Evolutionary conservation across 1,284 basidiomycete species (phyloP).

Genomic region (Malassezia yamatoensis): DNA sequence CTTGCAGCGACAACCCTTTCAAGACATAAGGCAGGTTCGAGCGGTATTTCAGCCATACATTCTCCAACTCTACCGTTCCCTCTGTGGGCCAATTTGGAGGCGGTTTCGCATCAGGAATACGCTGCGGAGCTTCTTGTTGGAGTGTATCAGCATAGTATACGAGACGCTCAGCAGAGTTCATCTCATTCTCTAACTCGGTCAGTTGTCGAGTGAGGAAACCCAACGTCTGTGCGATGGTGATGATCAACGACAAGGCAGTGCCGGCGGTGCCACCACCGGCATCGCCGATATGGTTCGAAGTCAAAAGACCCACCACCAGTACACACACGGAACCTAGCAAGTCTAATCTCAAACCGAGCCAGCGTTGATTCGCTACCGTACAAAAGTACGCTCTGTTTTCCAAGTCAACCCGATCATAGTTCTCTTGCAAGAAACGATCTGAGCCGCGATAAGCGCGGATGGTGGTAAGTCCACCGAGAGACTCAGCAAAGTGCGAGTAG

Average conservation of each 20-base stretch:
- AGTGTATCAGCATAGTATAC: constrained; percentile 41
- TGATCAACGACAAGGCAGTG: constrained; percentile 40
- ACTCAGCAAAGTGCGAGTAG: constrained; percentile 80
- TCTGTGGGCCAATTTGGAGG: constrained; percentile 40
- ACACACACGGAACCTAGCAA: constrained; percentile 44
- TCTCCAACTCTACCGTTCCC: constrained; percentile 42
- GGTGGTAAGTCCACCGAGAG: constrained; percentile 70
- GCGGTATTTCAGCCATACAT: constrained; percentile 51
- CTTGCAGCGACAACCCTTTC: constrained; percentile 49
- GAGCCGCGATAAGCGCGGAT: constrained; percentile 64
- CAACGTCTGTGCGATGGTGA: constrained; percentile 38
- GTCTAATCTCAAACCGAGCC: constrained; percentile 63
- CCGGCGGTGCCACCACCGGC: constrained; percentile 22
- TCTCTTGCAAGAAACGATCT: constrained; percentile 54
- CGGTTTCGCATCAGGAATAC: constrained; percentile 25
- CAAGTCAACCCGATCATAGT: constrained; percentile 60
- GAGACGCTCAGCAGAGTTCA: constrained; percentile 45
- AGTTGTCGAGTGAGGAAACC: constrained; percentile 46
- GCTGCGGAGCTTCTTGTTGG: constrained; percentile 42
- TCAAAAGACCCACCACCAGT: constrained; percentile 37
- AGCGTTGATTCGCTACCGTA: constrained; percentile 69
- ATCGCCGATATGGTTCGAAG: constrained; percentile 18
- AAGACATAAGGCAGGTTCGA: constrained; percentile 52
- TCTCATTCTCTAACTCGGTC: constrained; percentile 49
- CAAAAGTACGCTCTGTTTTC: constrained; percentile 86